Conservation (phyloP, 2,329 filamentous ascomycete genomes). For the Coniosporium tulheliwenetii region DNA sequence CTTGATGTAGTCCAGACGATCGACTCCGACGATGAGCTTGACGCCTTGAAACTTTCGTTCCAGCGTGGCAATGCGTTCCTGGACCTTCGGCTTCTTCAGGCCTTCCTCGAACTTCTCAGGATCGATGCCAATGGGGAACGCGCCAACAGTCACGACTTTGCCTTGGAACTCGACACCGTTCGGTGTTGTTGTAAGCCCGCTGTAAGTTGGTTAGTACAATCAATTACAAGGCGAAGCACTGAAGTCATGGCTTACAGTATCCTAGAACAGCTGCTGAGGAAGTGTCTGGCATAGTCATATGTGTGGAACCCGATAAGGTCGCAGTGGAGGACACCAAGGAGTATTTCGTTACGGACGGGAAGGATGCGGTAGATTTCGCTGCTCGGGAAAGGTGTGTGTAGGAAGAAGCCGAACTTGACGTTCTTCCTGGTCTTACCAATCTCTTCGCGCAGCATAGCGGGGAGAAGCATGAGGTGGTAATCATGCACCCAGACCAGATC, state of each 20-base stretch:
- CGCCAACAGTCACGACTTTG: slow-evolving; percentile 78
- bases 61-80: slow-evolving; percentile 71
- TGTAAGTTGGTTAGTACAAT: slow-evolving; percentile 9
- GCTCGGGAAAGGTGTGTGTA: slow-evolving; percentile 93
- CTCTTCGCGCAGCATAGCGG: slow-evolving; percentile 86
- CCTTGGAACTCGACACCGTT: slow-evolving; percentile 87
- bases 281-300: slow-evolving; percentile 97
- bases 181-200: slow-evolving; percentile 62
- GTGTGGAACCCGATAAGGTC: slow-evolving; percentile 97
- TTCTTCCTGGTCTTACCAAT: slow-evolving; percentile 70
- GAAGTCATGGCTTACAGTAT: slow-evolving; percentile 47
- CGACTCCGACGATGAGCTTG: slow-evolving; percentile 92
- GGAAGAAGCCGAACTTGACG: slow-evolving; percentile 94
- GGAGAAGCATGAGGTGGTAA: slow-evolving; percentile 94
- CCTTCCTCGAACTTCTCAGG: slow-evolving; percentile 91
- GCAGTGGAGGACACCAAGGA: slow-evolving; percentile 78
- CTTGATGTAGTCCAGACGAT: slow-evolving; percentile 97
- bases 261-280: slow-evolving; percentile 89
- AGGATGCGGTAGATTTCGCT: slow-evolving; percentile 94
- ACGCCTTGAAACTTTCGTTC: slow-evolving; percentile 88
- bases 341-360: slow-evolving; percentile 76
- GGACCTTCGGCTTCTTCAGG: slow-evolving; percentile 69
- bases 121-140: slow-evolving; percentile 95
- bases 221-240: background rate
- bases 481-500: slow-evolving; percentile 98